Conservation (phyloP, 495 filamentous ascomycete species). For the Acidiella bohemica region DNA sequence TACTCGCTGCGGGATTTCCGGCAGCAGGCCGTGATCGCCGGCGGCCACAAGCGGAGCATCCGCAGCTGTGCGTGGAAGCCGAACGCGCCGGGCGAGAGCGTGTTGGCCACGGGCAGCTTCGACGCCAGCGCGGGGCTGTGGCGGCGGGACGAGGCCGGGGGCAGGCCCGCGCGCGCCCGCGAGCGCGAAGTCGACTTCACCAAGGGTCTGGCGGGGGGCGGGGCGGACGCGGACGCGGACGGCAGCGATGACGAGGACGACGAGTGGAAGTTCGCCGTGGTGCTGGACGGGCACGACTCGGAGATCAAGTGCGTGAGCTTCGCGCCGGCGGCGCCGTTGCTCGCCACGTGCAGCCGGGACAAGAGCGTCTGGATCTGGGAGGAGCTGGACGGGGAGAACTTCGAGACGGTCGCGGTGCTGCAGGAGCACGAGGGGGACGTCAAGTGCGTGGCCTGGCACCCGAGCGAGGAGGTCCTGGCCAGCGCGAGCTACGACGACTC, state of each 20-base stretch:
- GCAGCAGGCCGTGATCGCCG: conserved; percentile 62
- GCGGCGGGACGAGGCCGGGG: conserved; percentile 46
- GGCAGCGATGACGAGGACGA: conserved; percentile 49
- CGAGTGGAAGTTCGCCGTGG: conserved; percentile 75
- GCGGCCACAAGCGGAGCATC: conserved; percentile 80
- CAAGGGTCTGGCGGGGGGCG: conserved; percentile 13
- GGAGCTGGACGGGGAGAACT: conserved; percentile 84
- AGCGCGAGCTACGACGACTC: conserved; percentile 87
- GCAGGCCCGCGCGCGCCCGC: conserved; percentile 17
- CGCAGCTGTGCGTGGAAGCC: conserved; percentile 79
- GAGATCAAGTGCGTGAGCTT: conserved; percentile 83
- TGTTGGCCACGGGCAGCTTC: conserved; percentile 83
- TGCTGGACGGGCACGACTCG: conserved; percentile 85
- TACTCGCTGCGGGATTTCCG: conserved; percentile 73
- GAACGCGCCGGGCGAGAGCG: conserved; percentile 38
- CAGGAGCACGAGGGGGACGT: conserved; percentile 91
- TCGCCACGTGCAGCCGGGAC: conserved; percentile 83
- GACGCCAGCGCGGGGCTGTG: conserved; percentile 84
- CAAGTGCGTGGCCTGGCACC: conserved; percentile 85
- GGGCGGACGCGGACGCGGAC: conserved; percentile 21
- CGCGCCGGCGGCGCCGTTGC: conserved; percentile 54
- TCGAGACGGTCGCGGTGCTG: conserved; percentile 88
- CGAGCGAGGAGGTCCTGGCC: conserved; percentile 63
- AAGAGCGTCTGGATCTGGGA: conserved; percentile 99
- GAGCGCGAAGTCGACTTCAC: conserved; percentile 26